These are phyloP conservation scores for Cyamopsis tetragonoloba DNA, from an alignment of 306 rosid species.

Conservation along the genomic window DNA sequence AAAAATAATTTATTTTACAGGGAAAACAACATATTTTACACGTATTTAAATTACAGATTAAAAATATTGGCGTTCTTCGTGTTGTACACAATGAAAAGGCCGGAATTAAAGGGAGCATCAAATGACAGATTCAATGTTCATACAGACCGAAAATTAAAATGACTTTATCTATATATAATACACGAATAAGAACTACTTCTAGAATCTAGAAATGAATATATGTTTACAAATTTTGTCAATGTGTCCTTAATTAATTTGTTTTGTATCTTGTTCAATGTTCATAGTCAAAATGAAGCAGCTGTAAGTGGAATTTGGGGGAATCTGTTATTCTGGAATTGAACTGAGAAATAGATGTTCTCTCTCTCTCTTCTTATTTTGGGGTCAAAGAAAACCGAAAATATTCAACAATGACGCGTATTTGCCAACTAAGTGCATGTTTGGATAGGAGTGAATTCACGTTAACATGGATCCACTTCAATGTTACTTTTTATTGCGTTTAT, in stretches of 20 bases:
- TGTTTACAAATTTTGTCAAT: not conserved
- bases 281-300: slow-evolving; percentile 16
- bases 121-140: not conserved
- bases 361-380: not conserved
- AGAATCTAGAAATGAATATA: not conserved
- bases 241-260: not conserved
- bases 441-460: too few species aligned
- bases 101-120: not conserved
- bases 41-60: too few species aligned
- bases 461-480: too few species aligned
- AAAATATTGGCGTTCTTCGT: not conserved
- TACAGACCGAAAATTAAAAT: not conserved
- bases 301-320: not conserved
- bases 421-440: too few species aligned
- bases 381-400: too few species aligned
- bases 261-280: not conserved
- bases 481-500: too few species aligned
- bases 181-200: not conserved
- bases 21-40: too few species aligned
- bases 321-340: not conserved
- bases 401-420: not conserved
- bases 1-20: too few species aligned
- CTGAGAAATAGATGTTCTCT: not conserved
- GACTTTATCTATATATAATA: too few species aligned
- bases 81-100: not conserved